Evolutionary conservation across 192 early-diverging fungal genomes (phyloP).

Genomic region (Borealophlyctis nickersoniae): DNA sequence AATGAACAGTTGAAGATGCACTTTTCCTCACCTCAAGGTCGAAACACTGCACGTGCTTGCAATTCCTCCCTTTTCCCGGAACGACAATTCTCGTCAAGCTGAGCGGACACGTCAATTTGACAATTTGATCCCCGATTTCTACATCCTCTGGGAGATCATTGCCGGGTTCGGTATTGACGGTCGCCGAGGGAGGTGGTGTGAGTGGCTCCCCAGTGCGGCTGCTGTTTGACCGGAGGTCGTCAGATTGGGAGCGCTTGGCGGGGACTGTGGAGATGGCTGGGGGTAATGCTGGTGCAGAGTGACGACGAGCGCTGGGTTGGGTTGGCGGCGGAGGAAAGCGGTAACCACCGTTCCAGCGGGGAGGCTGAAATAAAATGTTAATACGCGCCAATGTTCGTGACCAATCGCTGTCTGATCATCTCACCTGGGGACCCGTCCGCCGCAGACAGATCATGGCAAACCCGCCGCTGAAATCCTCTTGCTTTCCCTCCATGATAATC

Average conservation of each 20-base stretch:
- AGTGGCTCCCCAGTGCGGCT: no score
- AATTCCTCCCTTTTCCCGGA: constrained; percentile 22
- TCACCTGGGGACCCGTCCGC: constrained; percentile 12
- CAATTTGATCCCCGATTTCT: constrained; percentile 29
- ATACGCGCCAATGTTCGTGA: neutral
- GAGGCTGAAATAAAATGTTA: neutral
- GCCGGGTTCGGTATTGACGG: neutral
- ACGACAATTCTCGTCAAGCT: constrained; percentile 7
- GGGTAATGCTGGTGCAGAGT: neutral
- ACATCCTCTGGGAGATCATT: constrained; percentile 9
- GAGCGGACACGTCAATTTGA: constrained; percentile 22
- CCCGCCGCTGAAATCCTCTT: constrained; percentile 16
- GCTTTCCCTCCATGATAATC: constrained; percentile 9
- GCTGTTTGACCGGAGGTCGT: neutral
- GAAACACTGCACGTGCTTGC: constrained; percentile 28
- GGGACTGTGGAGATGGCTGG: neutral
- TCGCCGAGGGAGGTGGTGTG: neutral
- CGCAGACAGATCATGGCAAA: constrained; percentile 27
- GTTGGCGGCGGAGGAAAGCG: neutral
- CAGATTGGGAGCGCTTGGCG: neutral
- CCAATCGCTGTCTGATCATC: neutral
- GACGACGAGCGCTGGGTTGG: neutral
- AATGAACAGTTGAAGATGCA: neutral
- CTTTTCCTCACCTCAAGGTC: constrained; percentile 25
- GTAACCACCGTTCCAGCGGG: no score